Evolutionary conservation across 2,329 filamentous ascomycete genomes (phyloP).

Genomic region (Aspergillus sp.): DNA sequence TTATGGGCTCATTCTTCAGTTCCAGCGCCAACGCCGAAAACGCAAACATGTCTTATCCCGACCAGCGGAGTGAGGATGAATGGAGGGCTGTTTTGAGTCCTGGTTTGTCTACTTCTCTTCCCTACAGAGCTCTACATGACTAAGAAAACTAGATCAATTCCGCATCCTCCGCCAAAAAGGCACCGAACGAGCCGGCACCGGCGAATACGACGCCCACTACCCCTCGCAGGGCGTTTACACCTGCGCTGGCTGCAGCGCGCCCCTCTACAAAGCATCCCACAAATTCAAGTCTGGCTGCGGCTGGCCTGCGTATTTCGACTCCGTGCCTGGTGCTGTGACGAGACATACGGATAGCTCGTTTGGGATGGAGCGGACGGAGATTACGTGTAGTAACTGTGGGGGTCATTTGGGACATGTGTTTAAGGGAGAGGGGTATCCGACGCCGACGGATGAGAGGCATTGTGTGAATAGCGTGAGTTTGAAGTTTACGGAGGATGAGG

Average conservation of each 20-base stretch:
- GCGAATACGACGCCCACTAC: slow-evolving; percentile 83
- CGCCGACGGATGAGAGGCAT: slow-evolving; percentile 91
- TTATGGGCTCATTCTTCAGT: slow-evolving; percentile 71
- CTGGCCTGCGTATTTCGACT: slow-evolving; percentile 98
- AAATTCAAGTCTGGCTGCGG: slow-evolving; percentile 97
- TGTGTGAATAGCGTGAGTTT: slow-evolving; percentile 93
- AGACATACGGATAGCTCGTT: slow-evolving; percentile 71
- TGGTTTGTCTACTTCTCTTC: slow-evolving; percentile 43
- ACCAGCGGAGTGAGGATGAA: slow-evolving; percentile 74
- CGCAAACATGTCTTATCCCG: slow-evolving; percentile 58
- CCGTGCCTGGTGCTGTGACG: slow-evolving; percentile 82
- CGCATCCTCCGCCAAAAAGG: slow-evolving; percentile 87
- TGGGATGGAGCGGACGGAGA: slow-evolving; percentile 86
- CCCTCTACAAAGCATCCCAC: slow-evolving; percentile 86
- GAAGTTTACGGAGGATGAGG: slow-evolving; percentile 69
- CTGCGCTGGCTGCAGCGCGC: slow-evolving; percentile 80
- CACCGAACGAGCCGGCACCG: slow-evolving; percentile 75
- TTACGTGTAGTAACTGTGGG: slow-evolving; percentile 90
- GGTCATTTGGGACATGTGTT: slow-evolving; percentile 90
- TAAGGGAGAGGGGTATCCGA: slow-evolving; percentile 78
- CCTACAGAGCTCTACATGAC: slow-evolving; percentile 31
- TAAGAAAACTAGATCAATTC: slow-evolving; percentile 75
- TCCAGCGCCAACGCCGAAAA: slow-evolving; percentile 50
- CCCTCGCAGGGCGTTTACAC: slow-evolving; percentile 72
- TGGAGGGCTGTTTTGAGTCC: slow-evolving; percentile 81